phyloP scores from a whole-genome alignment of 805 yeast genomes.

The Cyberlindnera japonica region DNA sequence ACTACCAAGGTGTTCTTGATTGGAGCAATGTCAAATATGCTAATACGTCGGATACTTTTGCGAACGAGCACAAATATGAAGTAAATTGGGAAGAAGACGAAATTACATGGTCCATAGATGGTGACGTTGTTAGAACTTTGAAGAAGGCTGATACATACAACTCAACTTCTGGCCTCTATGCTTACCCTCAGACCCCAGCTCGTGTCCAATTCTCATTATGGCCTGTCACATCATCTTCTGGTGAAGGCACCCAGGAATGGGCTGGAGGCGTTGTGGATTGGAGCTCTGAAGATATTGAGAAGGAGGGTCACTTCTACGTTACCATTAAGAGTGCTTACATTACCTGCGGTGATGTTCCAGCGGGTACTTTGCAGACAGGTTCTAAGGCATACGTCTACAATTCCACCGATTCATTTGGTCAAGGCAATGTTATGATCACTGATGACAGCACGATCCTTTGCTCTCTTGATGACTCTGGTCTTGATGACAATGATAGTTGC shows the following conservation, averaged over 20 bases:
- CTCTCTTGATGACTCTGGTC: slow-evolving; percentile 54
- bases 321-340: slow-evolving; percentile 57
- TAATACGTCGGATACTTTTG: slow-evolving; percentile 49
- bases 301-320: slow-evolving; percentile 78
- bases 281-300: slow-evolving; percentile 66
- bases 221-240: slow-evolving; percentile 67
- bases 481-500: slow-evolving; percentile 54
- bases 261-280: slow-evolving; percentile 88
- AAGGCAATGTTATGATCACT: slow-evolving; percentile 53
- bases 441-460: slow-evolving; percentile 50
- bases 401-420: slow-evolving; percentile 41
- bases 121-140: slow-evolving; percentile 61
- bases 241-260: slow-evolving; percentile 69
- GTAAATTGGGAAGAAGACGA: slow-evolving; percentile 80
- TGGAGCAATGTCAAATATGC: slow-evolving; percentile 53
- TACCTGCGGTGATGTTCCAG: slow-evolving; percentile 70
- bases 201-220: slow-evolving; percentile 69
- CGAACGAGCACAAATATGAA: slow-evolving; percentile 67
- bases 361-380: slow-evolving; percentile 41
- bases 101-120: slow-evolving; percentile 72
- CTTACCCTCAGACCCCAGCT: slow-evolving; percentile 72
- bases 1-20: slow-evolving; percentile 68
- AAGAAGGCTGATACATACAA: slow-evolving; percentile 57
- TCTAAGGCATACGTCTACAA: slow-evolving; percentile 53
- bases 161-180: slow-evolving; percentile 53